Evolutionary conservation across 1,139 yeast species (phyloP).

Genomic region (Hansenula lynferdii): DNA sequence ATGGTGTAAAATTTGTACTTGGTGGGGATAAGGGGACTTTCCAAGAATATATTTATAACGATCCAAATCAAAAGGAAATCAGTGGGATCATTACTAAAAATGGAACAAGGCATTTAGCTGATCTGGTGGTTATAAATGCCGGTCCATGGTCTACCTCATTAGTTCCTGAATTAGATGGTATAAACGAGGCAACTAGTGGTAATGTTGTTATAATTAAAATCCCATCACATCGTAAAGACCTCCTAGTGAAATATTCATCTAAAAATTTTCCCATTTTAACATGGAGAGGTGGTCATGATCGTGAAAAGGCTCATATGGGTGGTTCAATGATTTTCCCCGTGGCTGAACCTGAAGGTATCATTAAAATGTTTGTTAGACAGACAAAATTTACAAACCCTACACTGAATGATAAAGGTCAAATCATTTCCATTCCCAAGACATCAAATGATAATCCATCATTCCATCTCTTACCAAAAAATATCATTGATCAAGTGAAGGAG

Average conservation of each 20-base stretch:
- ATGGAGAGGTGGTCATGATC: constrained; percentile 17
- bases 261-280: constrained; percentile 22
- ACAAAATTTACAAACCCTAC: constrained; percentile 27
- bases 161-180: constrained; percentile 29
- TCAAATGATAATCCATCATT: constrained; percentile 7
- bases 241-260: constrained; percentile 20
- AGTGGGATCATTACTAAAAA: constrained; percentile 29
- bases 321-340: constrained; percentile 28
- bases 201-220: constrained; percentile 21
- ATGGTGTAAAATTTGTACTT: constrained; percentile 30
- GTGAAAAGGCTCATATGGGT: constrained; percentile 18
- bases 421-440: constrained; percentile 24
- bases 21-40: constrained; percentile 24
- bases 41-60: constrained; percentile 18
- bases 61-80: constrained; percentile 4
- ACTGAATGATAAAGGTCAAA: not conserved
- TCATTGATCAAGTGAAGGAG: constrained; percentile 19
- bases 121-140: constrained; percentile 28
- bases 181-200: constrained; percentile 28
- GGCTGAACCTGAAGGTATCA: constrained; percentile 16
- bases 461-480: constrained; percentile 17
- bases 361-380: constrained; percentile 16
- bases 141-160: constrained; percentile 38
- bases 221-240: constrained; percentile 24
- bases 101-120: constrained; percentile 25